Base-by-base conservation (phyloP, 2,329 filamentous ascomycete species). In the Pyricularia pennisetigena region DNA sequence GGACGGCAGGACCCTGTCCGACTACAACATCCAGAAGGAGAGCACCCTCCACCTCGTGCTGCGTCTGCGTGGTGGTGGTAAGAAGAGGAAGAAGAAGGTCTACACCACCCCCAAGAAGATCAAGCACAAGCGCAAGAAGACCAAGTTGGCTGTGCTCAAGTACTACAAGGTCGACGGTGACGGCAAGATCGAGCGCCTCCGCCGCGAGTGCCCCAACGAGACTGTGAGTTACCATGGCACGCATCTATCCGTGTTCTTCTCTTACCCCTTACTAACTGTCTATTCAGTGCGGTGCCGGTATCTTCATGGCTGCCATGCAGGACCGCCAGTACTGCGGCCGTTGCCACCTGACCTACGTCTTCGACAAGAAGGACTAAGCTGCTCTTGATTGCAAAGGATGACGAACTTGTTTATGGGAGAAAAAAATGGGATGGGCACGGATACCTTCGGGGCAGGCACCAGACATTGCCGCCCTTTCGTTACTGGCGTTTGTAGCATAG, bases 71-170 rank as follows among this genome's bases (percentile, higher is more conserved):
- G 95, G 95, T 88, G 95, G 94, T 83, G 94, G 84, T 81, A 99
- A 99, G 93, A 97, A 98, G 92, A 90, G 96, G 85, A 99, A 99
- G 93, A 97, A 97, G 93, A 99, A 99, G 94, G 95, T 99, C 77
- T 99, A 99, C 92, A 98, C 93, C 82, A 99, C 95, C 79, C 95
- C 95, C 83, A 99, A 99, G 94, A 99, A 99, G 93, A 99, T 99
- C 91, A 99, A 99, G 95, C 95, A 99, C 91, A 99, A 99, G 94
- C 91, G 93, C 88, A 99, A 98, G 93, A 99, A 99, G 94, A 97
- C 92, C 90, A 99, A 99, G 91, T 87, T 99, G 83, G 95, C 95
- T 79, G 94, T 99, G 77, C 94, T 99, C 83, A 99, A 99, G 91
- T 99, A 99, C 92, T 99, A 99, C 92, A 99, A 99, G 92, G 95